Evolutionary conservation across 164 flowering plant species (phyloP).

Genomic region (Berberis thunbergii): DNA sequence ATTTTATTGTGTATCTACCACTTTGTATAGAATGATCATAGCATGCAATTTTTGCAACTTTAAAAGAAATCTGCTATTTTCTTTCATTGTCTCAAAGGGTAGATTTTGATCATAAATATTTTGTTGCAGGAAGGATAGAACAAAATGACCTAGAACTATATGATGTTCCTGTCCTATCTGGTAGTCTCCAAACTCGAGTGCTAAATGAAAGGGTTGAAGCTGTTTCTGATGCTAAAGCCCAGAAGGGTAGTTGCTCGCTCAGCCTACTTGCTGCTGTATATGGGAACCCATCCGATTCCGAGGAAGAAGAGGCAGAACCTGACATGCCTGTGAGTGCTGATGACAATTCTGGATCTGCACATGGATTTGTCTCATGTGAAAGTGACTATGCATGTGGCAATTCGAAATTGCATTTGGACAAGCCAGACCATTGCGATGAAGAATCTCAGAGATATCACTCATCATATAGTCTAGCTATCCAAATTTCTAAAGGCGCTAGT

Average conservation of each 20-base stretch:
- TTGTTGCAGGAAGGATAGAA: constrained; percentile 28
- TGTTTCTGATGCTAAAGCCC: constrained; percentile 20
- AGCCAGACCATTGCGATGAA: constrained; percentile 15
- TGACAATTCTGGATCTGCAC: constrained; percentile 1
- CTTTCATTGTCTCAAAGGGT: not conserved
- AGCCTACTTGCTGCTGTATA: constrained; percentile 68
- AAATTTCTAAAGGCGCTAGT: not conserved
- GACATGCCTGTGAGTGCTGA: constrained; percentile 20
- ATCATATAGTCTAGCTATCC: constrained; percentile 12
- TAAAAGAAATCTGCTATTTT: not conserved
- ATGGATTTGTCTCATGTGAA: not conserved
- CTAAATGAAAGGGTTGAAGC: constrained; percentile 21
- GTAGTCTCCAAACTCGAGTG: constrained; percentile 20
- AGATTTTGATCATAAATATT: not conserved
- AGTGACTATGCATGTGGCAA: constrained; percentile 11
- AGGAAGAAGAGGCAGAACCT: constrained; percentile 43
- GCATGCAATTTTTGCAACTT: not conserved
- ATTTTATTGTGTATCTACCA: not conserved
- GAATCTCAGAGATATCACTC: constrained; percentile 13
- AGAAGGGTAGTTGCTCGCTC: constrained; percentile 47
- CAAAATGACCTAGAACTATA: constrained; percentile 24
- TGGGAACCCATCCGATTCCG: constrained; percentile 82
- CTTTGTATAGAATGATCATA: not conserved
- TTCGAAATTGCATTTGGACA: constrained; percentile 1
- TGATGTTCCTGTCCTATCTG: constrained; percentile 42